Evolutionary conservation across 2,329 filamentous ascomycete species (phyloP).

Genomic region (Ophiobolus disseminans): DNA sequence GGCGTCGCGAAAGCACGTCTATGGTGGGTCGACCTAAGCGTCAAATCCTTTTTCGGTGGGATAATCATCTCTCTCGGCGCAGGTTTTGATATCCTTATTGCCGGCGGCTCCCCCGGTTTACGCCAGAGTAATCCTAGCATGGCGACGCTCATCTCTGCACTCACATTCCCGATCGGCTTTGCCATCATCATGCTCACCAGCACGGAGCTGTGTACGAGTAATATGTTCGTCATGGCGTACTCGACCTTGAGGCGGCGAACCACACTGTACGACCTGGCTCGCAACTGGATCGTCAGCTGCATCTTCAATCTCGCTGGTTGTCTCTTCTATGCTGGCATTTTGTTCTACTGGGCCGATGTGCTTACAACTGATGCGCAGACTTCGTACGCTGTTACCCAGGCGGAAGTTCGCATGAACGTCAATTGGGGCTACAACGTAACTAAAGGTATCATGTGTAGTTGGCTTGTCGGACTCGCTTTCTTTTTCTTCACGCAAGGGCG

Average conservation of each 20-base stretch:
- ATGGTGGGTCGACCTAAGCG: conserved; percentile 38
- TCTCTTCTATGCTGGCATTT: conserved; percentile 20
- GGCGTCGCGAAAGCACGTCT: conserved; percentile 28
- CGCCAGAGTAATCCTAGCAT: conserved; percentile 19
- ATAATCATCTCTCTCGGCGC: conserved; percentile 46
- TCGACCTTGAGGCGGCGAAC: conserved; percentile 11
- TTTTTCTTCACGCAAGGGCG: conserved; percentile 9
- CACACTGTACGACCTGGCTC: conserved; percentile 11
- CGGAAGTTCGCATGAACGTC: conserved; percentile 11
- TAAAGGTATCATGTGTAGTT: conserved; percentile 15
- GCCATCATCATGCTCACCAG: conserved; percentile 22
- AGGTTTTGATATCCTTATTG: conserved; percentile 44
- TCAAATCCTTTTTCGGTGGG: conserved; percentile 42
- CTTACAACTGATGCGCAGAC: conserved; percentile 16
- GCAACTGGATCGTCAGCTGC: conserved; percentile 20
- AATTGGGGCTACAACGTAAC: conserved; percentile 16
- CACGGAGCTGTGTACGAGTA: conserved; percentile 22
- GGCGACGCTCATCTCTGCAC: conserved; percentile 12
- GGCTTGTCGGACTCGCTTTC: conserved; percentile 12
- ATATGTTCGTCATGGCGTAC: conserved; percentile 26
- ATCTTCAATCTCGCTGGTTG: conserved; percentile 14
- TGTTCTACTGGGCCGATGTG: conserved; percentile 20
- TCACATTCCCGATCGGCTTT: conserved; percentile 20
- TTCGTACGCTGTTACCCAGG: conserved; percentile 12
- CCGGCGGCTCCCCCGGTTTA: conserved; percentile 33